These are phyloP conservation scores for Claviceps quebecensis DNA, from an alignment of 2,329 filamentous ascomycete genomes.

Conservation along the genomic window DNA sequence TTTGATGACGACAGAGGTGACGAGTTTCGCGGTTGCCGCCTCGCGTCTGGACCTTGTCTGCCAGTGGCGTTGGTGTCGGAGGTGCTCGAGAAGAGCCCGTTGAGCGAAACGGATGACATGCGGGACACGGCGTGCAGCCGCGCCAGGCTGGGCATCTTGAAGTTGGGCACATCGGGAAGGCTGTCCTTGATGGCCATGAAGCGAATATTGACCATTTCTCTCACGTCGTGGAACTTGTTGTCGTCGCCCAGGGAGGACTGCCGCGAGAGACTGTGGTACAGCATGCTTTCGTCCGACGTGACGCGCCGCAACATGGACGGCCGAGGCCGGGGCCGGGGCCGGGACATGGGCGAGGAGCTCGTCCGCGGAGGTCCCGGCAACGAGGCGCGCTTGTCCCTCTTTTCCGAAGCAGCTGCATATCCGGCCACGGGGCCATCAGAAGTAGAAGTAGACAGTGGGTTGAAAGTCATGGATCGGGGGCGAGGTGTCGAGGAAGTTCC, in stretches of 20 bases:
- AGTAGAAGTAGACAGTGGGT: not conserved
- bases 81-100: conserved; percentile 16
- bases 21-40: not conserved
- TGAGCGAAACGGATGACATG: conserved; percentile 20
- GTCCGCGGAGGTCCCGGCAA: not conserved
- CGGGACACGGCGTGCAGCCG: conserved; percentile 27
- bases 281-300: conserved; percentile 55
- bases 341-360: not conserved
- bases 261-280: conserved; percentile 61
- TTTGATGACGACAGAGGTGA: not conserved
- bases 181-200: conserved; percentile 85
- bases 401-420: not conserved
- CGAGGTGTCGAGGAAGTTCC: not conserved
- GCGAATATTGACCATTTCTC: conserved; percentile 75
- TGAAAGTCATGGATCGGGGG: conserved; percentile 1
- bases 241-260: conserved; percentile 79
- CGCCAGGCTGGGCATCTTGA: conserved; percentile 53
- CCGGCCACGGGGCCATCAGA: not conserved
- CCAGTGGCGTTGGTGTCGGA: conserved; percentile 9
- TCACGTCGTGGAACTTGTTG: conserved; percentile 62
- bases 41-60: not conserved
- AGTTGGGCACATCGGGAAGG: conserved; percentile 63
- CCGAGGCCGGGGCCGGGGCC: conserved; percentile 11
- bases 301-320: conserved; percentile 18
- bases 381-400: not conserved